A percentile compares a stretch with the other conserved stretches of the same genome.
These are phyloP conservation scores for Schizonepeta tenuifolia DNA, from an alignment of 257 asterid genomes.

Conservation along the genomic window DNA sequence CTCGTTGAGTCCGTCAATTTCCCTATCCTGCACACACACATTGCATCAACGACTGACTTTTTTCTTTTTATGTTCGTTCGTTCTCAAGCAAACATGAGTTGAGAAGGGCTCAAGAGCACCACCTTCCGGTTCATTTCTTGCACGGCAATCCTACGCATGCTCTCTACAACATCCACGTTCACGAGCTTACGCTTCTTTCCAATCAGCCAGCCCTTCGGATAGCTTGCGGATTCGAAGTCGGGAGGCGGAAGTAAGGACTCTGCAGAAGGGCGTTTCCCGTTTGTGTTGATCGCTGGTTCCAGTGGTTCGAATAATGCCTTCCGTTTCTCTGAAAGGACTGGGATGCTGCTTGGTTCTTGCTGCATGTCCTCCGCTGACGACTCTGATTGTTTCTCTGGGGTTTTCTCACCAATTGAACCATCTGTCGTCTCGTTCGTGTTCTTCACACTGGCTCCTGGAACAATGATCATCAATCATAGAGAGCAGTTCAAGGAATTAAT, in stretches of 20 bases:
- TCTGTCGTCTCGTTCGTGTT: conserved; percentile 41
- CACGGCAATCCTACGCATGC: conserved; percentile 93
- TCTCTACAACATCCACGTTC: conserved; percentile 94
- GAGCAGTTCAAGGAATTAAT: background rate
- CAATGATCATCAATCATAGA: conserved; percentile 1
- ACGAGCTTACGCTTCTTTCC: conserved; percentile 97
- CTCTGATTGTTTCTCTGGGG: conserved; percentile 42
- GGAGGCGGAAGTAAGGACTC: conserved; percentile 93
- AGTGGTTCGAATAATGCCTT: conserved; percentile 88
- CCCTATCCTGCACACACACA: conserved; percentile 76
- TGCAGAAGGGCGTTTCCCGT: conserved; percentile 62
- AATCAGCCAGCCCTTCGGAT: conserved; percentile 93
- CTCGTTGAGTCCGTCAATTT: conserved; percentile 89
- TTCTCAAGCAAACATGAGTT: background rate
- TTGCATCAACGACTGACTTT: background rate
- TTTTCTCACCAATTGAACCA: conserved; percentile 29
- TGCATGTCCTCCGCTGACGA: conserved; percentile 48
- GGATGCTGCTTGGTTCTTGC: conserved; percentile 45
- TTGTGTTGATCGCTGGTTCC: conserved; percentile 51
- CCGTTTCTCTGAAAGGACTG: conserved; percentile 78
- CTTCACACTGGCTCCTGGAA: conserved; percentile 45
- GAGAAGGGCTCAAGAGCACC: background rate
- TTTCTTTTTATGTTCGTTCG: background rate
- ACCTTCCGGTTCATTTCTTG: conserved; percentile 99
- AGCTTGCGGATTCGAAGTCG: conserved; percentile 78